These are phyloP conservation scores for Fusarium guadeloupense DNA, from an alignment of 2,329 filamentous ascomycete species.

Conservation along the genomic window DNA sequence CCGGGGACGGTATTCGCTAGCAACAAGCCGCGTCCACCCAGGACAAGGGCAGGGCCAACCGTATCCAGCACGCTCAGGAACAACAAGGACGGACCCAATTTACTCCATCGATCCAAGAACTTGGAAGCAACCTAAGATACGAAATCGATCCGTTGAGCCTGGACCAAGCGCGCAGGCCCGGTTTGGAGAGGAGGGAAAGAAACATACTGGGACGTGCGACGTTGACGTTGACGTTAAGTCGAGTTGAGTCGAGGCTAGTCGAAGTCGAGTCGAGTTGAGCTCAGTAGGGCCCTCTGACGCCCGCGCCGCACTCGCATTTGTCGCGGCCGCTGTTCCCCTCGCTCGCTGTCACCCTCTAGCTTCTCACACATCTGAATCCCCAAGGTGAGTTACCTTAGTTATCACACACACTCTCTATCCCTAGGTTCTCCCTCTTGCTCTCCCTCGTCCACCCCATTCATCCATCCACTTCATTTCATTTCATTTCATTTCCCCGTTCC, in stretches of 20 bases:
- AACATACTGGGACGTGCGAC: constrained; percentile 6
- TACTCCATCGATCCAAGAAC: constrained; percentile 37
- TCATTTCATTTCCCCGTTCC: constrained; percentile 16
- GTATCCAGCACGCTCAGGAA: constrained; percentile 22
- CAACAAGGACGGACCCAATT: constrained; percentile 28
- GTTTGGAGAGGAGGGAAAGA: constrained; percentile 2
- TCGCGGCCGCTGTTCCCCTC: constrained; percentile 22
- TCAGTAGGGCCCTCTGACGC: background rate
- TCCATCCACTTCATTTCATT: constrained; percentile 23
- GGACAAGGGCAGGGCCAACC: constrained; percentile 23
- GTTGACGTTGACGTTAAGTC: background rate
- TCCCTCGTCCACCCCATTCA: constrained; percentile 10
- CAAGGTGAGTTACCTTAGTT: constrained; percentile 6
- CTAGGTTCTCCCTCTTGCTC: background rate
- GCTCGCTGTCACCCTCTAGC: constrained; percentile 30
- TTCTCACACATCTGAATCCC: constrained; percentile 26
- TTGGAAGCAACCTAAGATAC: constrained; percentile 30
- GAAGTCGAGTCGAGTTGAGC: constrained; percentile 3
- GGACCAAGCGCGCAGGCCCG: constrained; percentile 7
- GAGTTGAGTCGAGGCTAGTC: background rate
- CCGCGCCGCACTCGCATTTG: constrained; percentile 18
- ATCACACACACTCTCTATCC: constrained; percentile 1
- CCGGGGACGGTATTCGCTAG: constrained; percentile 26
- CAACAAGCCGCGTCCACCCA: constrained; percentile 30
- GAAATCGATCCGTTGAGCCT: constrained; percentile 27